Percentiles rank a stretch among this genome's conserved stretches.
Conservation (phyloP, 305 asterid species). For the Solanum hybrid region DNA sequence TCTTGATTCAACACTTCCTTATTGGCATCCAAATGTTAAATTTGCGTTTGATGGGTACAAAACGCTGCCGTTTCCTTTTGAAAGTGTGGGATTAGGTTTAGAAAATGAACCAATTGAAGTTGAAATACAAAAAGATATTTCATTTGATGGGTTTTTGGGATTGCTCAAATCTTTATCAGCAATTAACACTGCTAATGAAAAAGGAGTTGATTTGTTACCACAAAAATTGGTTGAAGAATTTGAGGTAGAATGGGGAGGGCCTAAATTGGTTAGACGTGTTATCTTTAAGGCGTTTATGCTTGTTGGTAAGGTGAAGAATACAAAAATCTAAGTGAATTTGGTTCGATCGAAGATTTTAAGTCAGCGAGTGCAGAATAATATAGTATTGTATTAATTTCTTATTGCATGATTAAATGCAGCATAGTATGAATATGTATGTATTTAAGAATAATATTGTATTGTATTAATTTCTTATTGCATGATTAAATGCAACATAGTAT, state of each 20-base stretch:
- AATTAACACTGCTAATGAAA: constrained; percentile 11
- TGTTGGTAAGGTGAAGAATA: constrained; percentile 6
- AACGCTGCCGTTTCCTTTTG: constrained; percentile 17
- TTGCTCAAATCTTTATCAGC: constrained; percentile 19
- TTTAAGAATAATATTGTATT: not conserved
- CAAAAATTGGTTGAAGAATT: constrained; percentile 10
- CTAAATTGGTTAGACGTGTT: constrained; percentile 5
- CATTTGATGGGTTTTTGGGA: constrained; percentile 21
- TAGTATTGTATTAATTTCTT: not conserved
- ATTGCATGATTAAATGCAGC: not conserved
- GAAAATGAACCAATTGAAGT: constrained; percentile 12
- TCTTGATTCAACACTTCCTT: constrained; percentile 10
- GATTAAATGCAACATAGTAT: not conserved
- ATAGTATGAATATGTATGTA: not conserved
- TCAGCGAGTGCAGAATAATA: not conserved
- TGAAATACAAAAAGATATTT: constrained; percentile 14
- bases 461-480: not conserved
- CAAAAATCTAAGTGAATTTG: not conserved
- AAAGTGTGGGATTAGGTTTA: constrained; percentile 17
- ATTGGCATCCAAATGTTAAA: constrained; percentile 6
- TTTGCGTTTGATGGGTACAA: not conserved
- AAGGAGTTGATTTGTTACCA: constrained; percentile 22
- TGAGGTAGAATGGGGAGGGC: constrained; percentile 19
- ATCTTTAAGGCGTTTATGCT: constrained; percentile 14
- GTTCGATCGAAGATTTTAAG: not conserved